Base-by-base conservation (phyloP, 345 rosid species). In the Pugionium dolabratum region DNA sequence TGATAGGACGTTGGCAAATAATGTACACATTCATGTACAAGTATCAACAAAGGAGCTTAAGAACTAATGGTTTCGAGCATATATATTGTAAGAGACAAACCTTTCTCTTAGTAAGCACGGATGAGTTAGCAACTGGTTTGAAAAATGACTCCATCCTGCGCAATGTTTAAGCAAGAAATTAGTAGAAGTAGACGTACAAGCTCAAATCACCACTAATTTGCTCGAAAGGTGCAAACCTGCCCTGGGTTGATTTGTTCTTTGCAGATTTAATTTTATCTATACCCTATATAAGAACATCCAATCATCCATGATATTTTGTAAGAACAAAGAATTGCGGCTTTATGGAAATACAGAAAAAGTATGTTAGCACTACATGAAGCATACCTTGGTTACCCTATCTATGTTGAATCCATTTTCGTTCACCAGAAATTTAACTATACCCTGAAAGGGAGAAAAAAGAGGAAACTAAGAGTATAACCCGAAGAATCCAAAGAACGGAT, bases 231-330 rank as follows among this genome's bases (percentile, higher is more conserved):
- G 58, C 85, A 71, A 62, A 94, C 99, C 89, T 79, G 62, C 92
- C 99, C 81, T 94, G 96, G 10, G 95, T 76, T 66, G 89, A 84
- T 84, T 88, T 93, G 79, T 86, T 86, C 86, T 88, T 93, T 27
- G 99, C 95, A 30, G 84, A 76, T 77, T 90, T 93, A 39, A 90
- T 84, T 70, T 93, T 93, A 79, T 93, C 96, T 62, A 85, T 74
- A 2, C 95, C 92, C 96, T 90, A 72, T 47, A 44, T 9, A 57
- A 34, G 26, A 6, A 50, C 33, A 37, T 30, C 37, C 41, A 46
- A 74, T 48, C 9, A 47, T 5, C 54, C 53, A 36, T 4, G 0
- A 35, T 34, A 41, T 34, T 49, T 44, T 42, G 7, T 44, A 40
- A 36, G 18, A 56, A 39, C 6, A 40, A 39, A 51, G 25, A 1